phyloP scores from a whole-genome alignment of 2,329 filamentous ascomycete species.

The Didymella pomorum region DNA sequence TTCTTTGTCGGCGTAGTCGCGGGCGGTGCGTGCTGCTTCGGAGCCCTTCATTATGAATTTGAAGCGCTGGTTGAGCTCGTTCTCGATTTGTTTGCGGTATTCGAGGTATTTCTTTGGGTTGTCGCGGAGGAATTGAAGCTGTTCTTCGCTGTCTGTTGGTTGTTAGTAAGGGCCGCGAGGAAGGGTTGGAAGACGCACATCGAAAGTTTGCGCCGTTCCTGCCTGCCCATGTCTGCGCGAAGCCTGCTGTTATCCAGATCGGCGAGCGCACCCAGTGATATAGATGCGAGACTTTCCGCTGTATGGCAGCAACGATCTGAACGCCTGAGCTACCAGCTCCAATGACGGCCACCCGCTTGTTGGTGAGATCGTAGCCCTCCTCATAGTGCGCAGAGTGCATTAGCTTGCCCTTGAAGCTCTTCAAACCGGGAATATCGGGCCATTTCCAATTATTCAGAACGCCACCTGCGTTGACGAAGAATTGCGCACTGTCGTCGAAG shows the following conservation, averaged over 20 bases:
- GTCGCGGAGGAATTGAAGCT: conserved; percentile 50
- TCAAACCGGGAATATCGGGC: conserved; percentile 52
- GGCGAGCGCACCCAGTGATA: conserved; percentile 56
- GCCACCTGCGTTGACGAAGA: conserved; percentile 36
- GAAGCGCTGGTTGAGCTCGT: conserved; percentile 62
- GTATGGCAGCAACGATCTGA: conserved; percentile 55
- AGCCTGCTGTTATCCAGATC: conserved; percentile 59
- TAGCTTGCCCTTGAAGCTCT: conserved; percentile 53
- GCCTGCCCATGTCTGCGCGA: conserved; percentile 58
- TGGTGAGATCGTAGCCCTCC: conserved; percentile 45
- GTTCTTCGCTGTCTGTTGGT: conserved; percentile 49
- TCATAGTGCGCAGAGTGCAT: conserved; percentile 56
- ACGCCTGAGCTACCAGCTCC: conserved; percentile 54
- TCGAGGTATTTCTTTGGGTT: conserved; percentile 57
- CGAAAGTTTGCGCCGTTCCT: conserved; percentile 58
- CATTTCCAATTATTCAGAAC: conserved; percentile 50
- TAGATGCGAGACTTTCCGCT: conserved; percentile 49
- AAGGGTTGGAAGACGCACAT: conserved; percentile 38
- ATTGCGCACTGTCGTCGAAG: conserved; percentile 32
- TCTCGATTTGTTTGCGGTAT: conserved; percentile 59
- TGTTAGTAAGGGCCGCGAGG: conserved; percentile 17
- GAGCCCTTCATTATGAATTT: conserved; percentile 62
- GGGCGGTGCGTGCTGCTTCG: conserved; percentile 54
- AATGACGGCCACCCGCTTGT: conserved; percentile 55
- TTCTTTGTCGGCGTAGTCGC: conserved; percentile 50